Evolutionary conservation across 2,329 filamentous ascomycete species (phyloP), one percentile per base, ranked within the genome.

Genomic region (Hansfordia pulvinata): DNA sequence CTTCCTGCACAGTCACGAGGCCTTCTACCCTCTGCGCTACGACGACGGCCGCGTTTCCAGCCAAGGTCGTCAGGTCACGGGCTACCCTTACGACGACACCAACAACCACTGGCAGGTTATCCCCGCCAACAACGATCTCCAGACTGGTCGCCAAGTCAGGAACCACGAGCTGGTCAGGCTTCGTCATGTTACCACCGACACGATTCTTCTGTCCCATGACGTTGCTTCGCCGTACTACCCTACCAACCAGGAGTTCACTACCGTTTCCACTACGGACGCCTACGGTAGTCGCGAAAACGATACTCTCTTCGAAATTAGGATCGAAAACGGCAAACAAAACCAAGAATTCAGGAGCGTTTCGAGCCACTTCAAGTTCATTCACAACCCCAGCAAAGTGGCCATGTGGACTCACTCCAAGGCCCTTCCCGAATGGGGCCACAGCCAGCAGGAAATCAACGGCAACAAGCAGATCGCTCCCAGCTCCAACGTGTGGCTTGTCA

Each of bases 31-130:
- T 27, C 69, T 98, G 19, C 78, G 90, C 42, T 98, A 98, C 49
- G 90, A 98, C 27, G 90, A 98, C 52, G 90, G 90, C 20, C 82
- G 90, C 50, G 84, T 98, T 42, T 96, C 90, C 24, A 93, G 85
- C 50, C 90, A 98, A 58, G 82, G 90, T 32, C 90, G 98, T 58
- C 90, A 98, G 56, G 85, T 98, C 19, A 98, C 90, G 13, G 90
- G 90, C 27, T 98, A 98, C 49, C 90, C 90, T 3, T 90, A 83
- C 64, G 93, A 96, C 39, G 90, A 98, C 50, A 94, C 88, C 46
- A 98, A 98, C 69, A 98, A 98, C 60, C 73, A 92, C 47, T 98
- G 90, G 90, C 78, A 96, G 54, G 76, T 98, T 38, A 55, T 96
- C 19, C 90, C 90, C 7, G 52, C 65, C 5, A 60, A 64, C 28